These are phyloP conservation scores for Ilex paraguariensis DNA, from an alignment of 305 asterid genomes.

Conservation along the genomic window DNA sequence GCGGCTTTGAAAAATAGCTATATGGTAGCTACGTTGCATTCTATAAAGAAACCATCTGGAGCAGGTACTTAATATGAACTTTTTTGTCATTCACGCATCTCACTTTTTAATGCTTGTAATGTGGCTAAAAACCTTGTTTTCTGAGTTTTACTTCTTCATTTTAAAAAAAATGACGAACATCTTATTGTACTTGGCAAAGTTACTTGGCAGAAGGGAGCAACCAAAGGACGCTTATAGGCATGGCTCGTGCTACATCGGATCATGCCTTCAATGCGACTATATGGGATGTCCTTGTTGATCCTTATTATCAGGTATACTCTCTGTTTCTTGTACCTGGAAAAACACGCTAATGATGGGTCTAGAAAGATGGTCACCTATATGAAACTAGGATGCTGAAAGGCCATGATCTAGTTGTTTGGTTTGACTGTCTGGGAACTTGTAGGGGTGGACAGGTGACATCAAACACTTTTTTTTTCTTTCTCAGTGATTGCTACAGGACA, in stretches of 20 bases:
- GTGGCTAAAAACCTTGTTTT: constrained; percentile 10
- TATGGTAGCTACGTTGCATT: constrained; percentile 86
- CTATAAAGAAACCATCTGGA: constrained; percentile 47
- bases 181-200: constrained; percentile 90
- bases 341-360: no score
- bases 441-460: no score
- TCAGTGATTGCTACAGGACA: no score
- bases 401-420: no score
- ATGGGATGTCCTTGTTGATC: constrained; percentile 99
- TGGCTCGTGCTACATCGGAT: constrained; percentile 99
- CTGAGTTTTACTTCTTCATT: constrained; percentile 16
- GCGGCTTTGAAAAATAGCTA: constrained; percentile 93
- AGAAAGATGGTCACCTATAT: no score
- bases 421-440: no score
- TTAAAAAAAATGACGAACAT: constrained; percentile 60
- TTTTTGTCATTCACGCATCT: not conserved
- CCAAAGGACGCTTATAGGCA: constrained; percentile 86
- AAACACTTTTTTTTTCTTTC: no score
- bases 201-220: constrained; percentile 81
- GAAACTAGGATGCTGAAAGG: no score
- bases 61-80: constrained; percentile 45
- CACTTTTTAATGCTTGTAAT: constrained; percentile 1
- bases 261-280: constrained; percentile 99
- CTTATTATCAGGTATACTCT: constrained; percentile 77
- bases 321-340: no score